Conservation (phyloP, 345 rosid species). For the Populus ilicifolia region DNA sequence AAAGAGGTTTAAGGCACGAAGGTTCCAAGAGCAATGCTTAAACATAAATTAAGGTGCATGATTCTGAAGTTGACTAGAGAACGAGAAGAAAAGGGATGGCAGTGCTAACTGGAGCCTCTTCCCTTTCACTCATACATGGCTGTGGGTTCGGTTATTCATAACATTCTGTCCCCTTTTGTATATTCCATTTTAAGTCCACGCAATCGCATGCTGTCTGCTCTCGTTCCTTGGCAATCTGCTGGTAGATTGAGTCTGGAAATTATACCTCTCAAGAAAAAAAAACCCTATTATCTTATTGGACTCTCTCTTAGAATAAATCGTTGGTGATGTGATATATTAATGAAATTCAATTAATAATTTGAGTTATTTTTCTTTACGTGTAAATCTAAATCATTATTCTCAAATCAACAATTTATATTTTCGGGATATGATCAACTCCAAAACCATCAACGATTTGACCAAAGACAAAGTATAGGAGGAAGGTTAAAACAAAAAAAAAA, state of each 20-base stretch:
- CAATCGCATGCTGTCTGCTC: not conserved
- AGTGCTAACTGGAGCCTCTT: not conserved
- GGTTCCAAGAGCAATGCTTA: slow-evolving; percentile 5
- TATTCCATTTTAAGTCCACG: slow-evolving; percentile 10
- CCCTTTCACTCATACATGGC: not conserved
- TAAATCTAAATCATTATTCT: too few species aligned
- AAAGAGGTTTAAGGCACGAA: not conserved
- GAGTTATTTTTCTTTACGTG: not conserved
- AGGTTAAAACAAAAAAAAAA: not conserved
- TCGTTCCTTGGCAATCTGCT: not conserved
- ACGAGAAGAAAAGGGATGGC: not conserved
- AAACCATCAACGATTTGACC: too few species aligned
- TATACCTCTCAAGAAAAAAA: not conserved
- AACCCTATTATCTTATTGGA: too few species aligned
- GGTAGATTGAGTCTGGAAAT: not conserved
- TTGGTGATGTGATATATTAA: not conserved
- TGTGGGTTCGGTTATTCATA: not conserved
- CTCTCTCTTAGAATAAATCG: too few species aligned
- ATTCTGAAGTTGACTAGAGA: not conserved
- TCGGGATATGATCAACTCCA: too few species aligned
- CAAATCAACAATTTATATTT: too few species aligned
- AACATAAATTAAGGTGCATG: not conserved
- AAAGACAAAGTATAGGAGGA: not conserved
- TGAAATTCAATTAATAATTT: not conserved
- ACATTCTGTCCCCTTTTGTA: not conserved